Conservation (phyloP, 2,329 filamentous ascomycete genomes). For the Aspergillus brunneoviolaceus region DNA sequence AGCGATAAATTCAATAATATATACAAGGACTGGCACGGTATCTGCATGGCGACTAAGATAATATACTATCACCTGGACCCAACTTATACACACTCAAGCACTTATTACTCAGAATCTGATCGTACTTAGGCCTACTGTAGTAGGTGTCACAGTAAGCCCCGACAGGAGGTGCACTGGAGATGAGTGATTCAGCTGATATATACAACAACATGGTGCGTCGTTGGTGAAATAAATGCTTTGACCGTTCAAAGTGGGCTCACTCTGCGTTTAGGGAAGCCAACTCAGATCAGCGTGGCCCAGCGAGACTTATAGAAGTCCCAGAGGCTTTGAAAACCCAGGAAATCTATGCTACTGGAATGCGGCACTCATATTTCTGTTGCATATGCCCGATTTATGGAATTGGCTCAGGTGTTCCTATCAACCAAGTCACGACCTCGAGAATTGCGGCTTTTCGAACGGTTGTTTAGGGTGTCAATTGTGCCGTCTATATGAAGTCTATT, state of each 20-base stretch:
- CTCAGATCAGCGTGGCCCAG: not conserved
- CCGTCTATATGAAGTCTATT: slow-evolving; percentile 18
- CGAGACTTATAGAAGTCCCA: not conserved
- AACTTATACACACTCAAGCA: not conserved
- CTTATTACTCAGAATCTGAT: not conserved
- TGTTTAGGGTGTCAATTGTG: slow-evolving; percentile 20
- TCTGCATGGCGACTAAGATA: no score
- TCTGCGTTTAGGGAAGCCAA: not conserved
- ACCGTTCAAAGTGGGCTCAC: not conserved
- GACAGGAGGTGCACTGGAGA: not conserved
- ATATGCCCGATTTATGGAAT: slow-evolving; percentile 25
- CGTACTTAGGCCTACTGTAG: not conserved
- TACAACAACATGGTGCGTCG: not conserved
- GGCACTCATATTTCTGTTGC: slow-evolving; percentile 25
- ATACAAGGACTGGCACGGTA: no score
- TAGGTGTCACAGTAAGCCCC: not conserved
- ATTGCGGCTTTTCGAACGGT: not conserved
- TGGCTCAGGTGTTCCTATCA: slow-evolving; percentile 18
- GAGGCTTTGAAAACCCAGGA: slow-evolving; percentile 12
- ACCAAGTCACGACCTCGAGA: not conserved
- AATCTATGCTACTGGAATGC: slow-evolving; percentile 31
- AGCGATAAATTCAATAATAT: no score
- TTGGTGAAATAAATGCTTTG: not conserved
- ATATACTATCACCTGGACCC: no score
- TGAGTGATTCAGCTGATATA: not conserved